phyloP scores from a whole-genome alignment of 1,284 basidiomycete species.

The Testicularia cyperi region DNA sequence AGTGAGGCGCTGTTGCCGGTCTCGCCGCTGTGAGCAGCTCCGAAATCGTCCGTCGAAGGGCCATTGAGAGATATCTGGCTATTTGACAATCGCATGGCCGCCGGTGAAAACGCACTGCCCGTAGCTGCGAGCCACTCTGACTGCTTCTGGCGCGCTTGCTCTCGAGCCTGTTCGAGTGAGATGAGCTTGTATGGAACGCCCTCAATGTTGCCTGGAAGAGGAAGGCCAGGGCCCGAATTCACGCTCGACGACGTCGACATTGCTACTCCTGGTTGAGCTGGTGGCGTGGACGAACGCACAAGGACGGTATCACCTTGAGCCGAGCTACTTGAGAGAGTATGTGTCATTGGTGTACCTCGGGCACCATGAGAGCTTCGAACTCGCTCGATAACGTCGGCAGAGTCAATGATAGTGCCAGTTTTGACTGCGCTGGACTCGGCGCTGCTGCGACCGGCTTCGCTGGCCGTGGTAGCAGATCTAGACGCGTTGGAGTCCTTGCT shows the following conservation, averaged over 20 bases:
- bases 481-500: background rate
- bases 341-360: no score
- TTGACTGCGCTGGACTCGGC: background rate
- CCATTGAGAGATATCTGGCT: background rate
- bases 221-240: conserved; percentile 19
- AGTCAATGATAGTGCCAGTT: no score
- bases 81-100: background rate
- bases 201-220: conserved; percentile 37
- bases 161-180: conserved; percentile 45
- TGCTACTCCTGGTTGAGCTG: conserved; percentile 1
- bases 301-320: no score
- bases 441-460: background rate
- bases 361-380: no score
- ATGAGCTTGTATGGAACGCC: conserved; percentile 54
- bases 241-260: conserved; percentile 17
- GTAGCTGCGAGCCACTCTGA: conserved; percentile 33
- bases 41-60: background rate
- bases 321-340: no score
- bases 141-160: conserved; percentile 36
- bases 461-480: background rate
- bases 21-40: no score
- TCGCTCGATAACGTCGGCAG: no score
- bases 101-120: background rate
- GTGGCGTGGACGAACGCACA: conserved; percentile 1
- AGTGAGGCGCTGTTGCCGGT: background rate